Conservation (phyloP, 2,329 filamentous ascomycete genomes). For the Aspergillus aculeatinus region DNA sequence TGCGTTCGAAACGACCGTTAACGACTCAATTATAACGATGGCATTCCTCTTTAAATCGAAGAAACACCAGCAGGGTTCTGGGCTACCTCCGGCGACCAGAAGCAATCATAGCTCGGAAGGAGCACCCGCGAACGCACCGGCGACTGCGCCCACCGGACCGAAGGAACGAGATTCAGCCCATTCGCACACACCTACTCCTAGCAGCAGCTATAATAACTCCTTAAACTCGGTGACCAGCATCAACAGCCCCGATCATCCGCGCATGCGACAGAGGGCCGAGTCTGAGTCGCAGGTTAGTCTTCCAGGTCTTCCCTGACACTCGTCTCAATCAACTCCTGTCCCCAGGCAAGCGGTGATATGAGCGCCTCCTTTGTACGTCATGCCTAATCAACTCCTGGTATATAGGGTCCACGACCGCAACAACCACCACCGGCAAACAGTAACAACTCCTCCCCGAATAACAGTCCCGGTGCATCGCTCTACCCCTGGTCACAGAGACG, state of each 20-base stretch:
- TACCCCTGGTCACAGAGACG: conserved; percentile 96
- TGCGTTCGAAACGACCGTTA: conserved; percentile 33
- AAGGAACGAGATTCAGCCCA: conserved; percentile 36
- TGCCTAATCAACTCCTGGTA: neutral
- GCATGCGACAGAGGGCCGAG: conserved; percentile 55
- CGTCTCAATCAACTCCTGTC: neutral
- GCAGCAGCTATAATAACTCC: conserved; percentile 66
- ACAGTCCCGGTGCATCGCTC: conserved; percentile 70
- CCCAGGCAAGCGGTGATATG: neutral
- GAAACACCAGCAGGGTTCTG: conserved; percentile 62
- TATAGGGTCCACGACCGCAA: conserved; percentile 34
- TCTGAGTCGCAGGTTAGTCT: conserved; percentile 55
- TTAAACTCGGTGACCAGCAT: conserved; percentile 67
- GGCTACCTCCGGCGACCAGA: conserved; percentile 54
- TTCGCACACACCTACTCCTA: conserved; percentile 66
- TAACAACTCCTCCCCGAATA: conserved; percentile 45
- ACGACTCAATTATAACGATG: conserved; percentile 54
- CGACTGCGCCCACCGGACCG: conserved; percentile 50
- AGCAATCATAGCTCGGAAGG: conserved; percentile 59
- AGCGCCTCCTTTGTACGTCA: neutral
- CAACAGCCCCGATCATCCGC: conserved; percentile 65
- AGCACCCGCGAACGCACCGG: conserved; percentile 40
- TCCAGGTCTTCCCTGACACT: conserved; percentile 6
- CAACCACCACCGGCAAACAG: conserved; percentile 51
- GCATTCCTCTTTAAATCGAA: conserved; percentile 82